Base-by-base conservation (phyloP, 306 rosid species). In the Cucumis hystrix region DNA sequence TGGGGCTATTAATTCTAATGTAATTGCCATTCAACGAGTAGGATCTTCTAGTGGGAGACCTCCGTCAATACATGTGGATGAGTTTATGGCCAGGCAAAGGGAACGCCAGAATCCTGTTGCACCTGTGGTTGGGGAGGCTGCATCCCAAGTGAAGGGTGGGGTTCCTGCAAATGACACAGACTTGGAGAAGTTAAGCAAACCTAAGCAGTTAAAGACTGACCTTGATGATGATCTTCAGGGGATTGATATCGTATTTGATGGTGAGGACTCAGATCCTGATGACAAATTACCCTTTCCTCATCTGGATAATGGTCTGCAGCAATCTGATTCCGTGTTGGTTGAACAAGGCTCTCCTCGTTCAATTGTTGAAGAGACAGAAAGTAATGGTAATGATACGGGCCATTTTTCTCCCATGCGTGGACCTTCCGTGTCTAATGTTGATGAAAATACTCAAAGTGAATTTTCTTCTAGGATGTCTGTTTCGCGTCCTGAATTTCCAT, bases 51-150 rank as follows among this genome's bases (percentile, higher is more conserved):
- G 99, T 83, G 99, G 99, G 79, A 87, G 99, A 84, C 92, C 98
- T 77, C 99, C 99, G 77, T 95, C 99, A 55, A 95, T 95, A 80
- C 99, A 95, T 52, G 99, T 95, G 77, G 99, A 95, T 84, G 97
- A 95, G 83, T 95, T 92, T 85, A 91, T 90, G 98, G 99, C 99
- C 60, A 87, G 97, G 82, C 93, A 92, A 81, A 95, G 99, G 91
- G 99, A 92, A 80, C 98, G 99, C 67, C 98, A 92, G 85, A 92
- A 89, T 85, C 87, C 97, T 63, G 81, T 84, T 69, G 88, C 86
- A 60, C 70, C 93, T 14, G 87, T 92, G 47, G 97, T 86, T 70
- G 96, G 93, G 63, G 99, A 91, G 79, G 88, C 85, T 10, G 76
- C 82, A 45, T 85, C 83, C 37, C 96, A 84, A 73, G 80, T 74